Evolutionary conservation across 352 stramenopile species (phyloP), one percentile per base, ranked within the genome.

Genomic region (Phytophthora pisi): DNA sequence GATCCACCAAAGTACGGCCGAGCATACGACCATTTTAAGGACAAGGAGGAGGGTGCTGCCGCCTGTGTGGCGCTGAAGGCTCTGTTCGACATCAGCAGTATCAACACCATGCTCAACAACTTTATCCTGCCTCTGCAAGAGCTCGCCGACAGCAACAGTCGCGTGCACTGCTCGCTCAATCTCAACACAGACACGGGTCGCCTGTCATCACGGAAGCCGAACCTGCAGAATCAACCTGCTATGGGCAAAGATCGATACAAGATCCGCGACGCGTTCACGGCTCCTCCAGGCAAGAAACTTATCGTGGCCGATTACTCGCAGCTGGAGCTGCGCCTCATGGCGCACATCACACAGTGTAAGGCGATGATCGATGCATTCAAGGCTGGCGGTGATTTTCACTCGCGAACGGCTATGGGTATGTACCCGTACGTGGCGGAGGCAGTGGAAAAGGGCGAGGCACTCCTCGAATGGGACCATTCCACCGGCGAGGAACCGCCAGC

Each of bases 271-370:
- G 97, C 97, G 11, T 99, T 99, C 66, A 93, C 93, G 5, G 88
- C 85, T 5, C 80, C 83, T 0, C 68, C 72, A 7, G 97, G 97
- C 2, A 99, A 99, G 66, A 97, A 90, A 30, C 86, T 99, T 15
- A 98, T 99, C 60, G 98, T 99, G 10, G 97, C 97, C 23, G 98
- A 99, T 91, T 99, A 99, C 75, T 98, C 98, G 23, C 98, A 99
- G 73, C 80, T 99, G n/a, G 98, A 99, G 71, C 74, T 99, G n/a
- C 89, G 98, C 2, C 64, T 99, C 5, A 79, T 99, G 45, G 98
- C 98, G 0, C 98, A 99, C 70, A 98, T 99, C 64, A 99, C 98
- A 15, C 84, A 98, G 65, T 99, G 98, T 67, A 89, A 95, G 61
- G 97, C 88, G 5, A 99, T 99, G 98, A 99, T 99, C 69, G 82